These are phyloP conservation scores for Tylopilus felleus DNA, from an alignment of 768 basidiomycete genomes.

Conservation along the genomic window DNA sequence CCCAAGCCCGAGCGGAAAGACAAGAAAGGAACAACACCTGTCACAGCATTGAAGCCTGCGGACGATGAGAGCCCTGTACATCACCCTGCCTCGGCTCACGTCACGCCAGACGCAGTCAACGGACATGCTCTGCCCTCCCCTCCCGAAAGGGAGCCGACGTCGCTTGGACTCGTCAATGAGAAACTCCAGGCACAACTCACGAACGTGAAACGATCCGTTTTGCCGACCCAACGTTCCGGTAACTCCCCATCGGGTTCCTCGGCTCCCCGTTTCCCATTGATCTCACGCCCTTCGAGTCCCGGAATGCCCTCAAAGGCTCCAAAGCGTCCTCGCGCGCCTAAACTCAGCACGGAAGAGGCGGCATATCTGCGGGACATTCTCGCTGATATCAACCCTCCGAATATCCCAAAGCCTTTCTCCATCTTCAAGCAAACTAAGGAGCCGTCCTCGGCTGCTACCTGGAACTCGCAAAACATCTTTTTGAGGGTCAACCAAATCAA, in stretches of 20 bases:
- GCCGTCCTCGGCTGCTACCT: slow-evolving; percentile 13
- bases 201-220: slow-evolving; percentile 26
- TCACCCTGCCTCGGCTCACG: slow-evolving; percentile 8
- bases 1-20: slow-evolving; percentile 36
- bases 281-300: slow-evolving; percentile 30
- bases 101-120: slow-evolving; percentile 4
- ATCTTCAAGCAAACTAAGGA: slow-evolving; percentile 43
- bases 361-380: slow-evolving; percentile 68
- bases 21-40: slow-evolving; percentile 23
- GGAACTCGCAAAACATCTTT: slow-evolving; percentile 25
- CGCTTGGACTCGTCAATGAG: slow-evolving; percentile 28
- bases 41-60: slow-evolving; percentile 31
- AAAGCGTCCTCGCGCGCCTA: slow-evolving; percentile 48
- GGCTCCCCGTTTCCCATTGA: slow-evolving; percentile 19
- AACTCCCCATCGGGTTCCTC: slow-evolving; percentile 21
- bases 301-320: slow-evolving; percentile 33
- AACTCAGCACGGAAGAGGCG: slow-evolving; percentile 52
- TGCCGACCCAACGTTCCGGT: slow-evolving; percentile 16
- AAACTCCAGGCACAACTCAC: slow-evolving; percentile 22
- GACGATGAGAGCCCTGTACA: slow-evolving; percentile 11
- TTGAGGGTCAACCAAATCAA: slow-evolving; percentile 28
- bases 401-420: slow-evolving; percentile 43
- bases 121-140: slow-evolving; percentile 4
- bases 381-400: slow-evolving; percentile 53
- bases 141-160: slow-evolving; percentile 18